Conservation (phyloP, 106 monocot species). For the Narthecium ossifragum region DNA sequence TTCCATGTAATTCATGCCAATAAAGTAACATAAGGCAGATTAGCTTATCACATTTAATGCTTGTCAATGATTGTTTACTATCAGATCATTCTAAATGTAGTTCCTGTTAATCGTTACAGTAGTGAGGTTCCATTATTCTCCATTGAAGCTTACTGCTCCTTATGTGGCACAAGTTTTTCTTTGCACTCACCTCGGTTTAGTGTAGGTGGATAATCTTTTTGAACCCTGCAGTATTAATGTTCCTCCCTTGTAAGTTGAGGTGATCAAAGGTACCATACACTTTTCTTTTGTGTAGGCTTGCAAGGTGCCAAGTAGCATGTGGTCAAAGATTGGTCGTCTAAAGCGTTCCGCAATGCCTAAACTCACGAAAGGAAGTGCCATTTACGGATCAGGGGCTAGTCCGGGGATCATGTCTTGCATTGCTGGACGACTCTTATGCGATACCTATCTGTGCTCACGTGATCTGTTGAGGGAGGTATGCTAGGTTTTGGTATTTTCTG, state of each 20-base stretch:
- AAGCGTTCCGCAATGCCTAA: conserved; percentile 91
- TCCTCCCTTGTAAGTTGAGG: not conserved
- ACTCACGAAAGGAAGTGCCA: conserved; percentile 60
- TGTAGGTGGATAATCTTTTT: not conserved
- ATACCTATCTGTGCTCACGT: conserved; percentile 85
- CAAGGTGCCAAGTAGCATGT: conserved; percentile 75
- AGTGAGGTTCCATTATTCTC: too few relatives aligned
- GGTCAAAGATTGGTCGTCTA: conserved; percentile 96
- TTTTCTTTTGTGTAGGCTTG: conserved; percentile 42
- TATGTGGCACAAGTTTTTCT: too few relatives aligned
- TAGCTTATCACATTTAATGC: too few relatives aligned
- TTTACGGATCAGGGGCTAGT: conserved; percentile 95
- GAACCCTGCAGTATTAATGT: not conserved
- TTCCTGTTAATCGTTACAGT: too few relatives aligned
- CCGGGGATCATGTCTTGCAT: conserved; percentile 87
- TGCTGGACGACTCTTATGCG: conserved; percentile 91
- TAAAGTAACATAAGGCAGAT: too few relatives aligned
- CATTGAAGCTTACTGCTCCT: too few relatives aligned
- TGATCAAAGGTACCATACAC: not conserved
- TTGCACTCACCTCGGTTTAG: not conserved
- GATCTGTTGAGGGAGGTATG: conserved; percentile 86
- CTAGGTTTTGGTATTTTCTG: conserved; percentile 1
- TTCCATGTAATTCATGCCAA: too few relatives aligned
- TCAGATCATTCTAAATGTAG: too few relatives aligned
- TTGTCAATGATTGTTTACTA: too few relatives aligned